A percentile compares a stretch with the other conserved stretches of the same genome.
These are phyloP conservation scores for Cyclotella kingstonii DNA, from an alignment of 108 stramenopile species.

Conservation along the genomic window DNA sequence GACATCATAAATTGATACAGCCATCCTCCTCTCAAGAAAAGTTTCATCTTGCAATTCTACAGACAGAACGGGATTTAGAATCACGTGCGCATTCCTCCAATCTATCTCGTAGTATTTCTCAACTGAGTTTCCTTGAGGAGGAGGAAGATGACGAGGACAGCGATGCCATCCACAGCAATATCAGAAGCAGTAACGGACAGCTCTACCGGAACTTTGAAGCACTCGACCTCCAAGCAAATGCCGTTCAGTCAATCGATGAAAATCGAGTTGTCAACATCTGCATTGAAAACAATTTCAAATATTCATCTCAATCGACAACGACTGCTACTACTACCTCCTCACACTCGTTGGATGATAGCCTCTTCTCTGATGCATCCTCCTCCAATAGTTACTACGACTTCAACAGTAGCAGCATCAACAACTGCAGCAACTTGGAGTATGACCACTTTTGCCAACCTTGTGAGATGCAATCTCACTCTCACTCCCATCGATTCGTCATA, in stretches of 20 bases:
- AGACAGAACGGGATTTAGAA: slow-evolving; percentile 6
- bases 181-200: no score
- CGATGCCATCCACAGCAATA: no score
- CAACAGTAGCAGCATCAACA: not conserved
- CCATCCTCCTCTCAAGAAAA: slow-evolving; percentile 29
- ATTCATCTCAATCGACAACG: not conserved
- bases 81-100: not conserved
- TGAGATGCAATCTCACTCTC: slow-evolving; percentile 15
- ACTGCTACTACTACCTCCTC: not conserved
- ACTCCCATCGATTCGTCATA: slow-evolving; percentile 52
- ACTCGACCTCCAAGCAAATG: not conserved
- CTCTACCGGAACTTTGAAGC: no score
- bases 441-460: slow-evolving; percentile 13
- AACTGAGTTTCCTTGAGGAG: slow-evolving; percentile 19
- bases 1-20: slow-evolving; percentile 26
- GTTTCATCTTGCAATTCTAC: slow-evolving; percentile 10
- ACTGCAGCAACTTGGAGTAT: not conserved
- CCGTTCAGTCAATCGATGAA: not conserved
- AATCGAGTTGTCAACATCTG: not conserved
- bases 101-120: slow-evolving; percentile 5
- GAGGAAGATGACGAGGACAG: slow-evolving; percentile 6
- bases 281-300: slow-evolving; percentile 8
- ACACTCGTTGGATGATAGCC: not conserved
- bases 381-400: not conserved
- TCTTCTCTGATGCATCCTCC: not conserved